Percentiles rank a stretch among this genome's conserved stretches.
Conservation (phyloP, 1,139 yeast genomes). For the Taphrina sp. region DNA sequence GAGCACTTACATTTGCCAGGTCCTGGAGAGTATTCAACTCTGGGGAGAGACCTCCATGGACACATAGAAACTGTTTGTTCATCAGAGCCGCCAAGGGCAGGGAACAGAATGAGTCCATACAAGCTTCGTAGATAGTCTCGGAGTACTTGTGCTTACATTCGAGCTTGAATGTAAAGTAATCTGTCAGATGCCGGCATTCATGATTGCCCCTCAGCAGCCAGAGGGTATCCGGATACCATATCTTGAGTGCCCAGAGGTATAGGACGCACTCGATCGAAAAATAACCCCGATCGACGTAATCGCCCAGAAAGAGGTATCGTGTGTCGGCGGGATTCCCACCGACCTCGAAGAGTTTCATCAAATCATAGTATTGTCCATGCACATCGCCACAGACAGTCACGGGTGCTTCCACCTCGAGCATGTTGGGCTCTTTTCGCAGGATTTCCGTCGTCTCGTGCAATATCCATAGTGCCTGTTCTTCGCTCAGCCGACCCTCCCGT, state of each 20-base stretch:
- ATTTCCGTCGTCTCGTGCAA: constrained; percentile 65
- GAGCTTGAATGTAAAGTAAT: constrained; percentile 85
- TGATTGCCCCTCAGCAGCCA: constrained; percentile 92
- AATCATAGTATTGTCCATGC: constrained; percentile 91
- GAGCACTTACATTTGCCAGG: constrained; percentile 42
- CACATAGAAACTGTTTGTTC: constrained; percentile 94
- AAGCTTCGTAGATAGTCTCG: constrained; percentile 63
- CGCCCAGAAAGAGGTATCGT: constrained; percentile 78
- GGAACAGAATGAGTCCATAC: constrained; percentile 77
- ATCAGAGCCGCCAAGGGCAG: constrained; percentile 90
- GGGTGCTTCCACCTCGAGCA: constrained; percentile 83
- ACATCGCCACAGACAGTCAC: constrained; percentile 95
- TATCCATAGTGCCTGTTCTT: constrained; percentile 69
- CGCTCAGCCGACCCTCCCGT: constrained; percentile 75
- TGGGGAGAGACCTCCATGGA: constrained; percentile 96
- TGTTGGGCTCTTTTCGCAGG: constrained; percentile 71
- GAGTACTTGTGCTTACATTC: constrained; percentile 89
- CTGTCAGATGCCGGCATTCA: constrained; percentile 91
- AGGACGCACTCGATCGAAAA: constrained; percentile 86
- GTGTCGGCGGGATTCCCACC: constrained; percentile 76
- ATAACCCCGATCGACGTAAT: constrained; percentile 93
- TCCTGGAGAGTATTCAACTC: constrained; percentile 72
- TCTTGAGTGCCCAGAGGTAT: constrained; percentile 74
- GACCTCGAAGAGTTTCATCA: constrained; percentile 87
- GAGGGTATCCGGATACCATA: constrained; percentile 71